Conservation (phyloP, 495 filamentous ascomycete genomes). For the Staphylotrichum tortipilum region DNA sequence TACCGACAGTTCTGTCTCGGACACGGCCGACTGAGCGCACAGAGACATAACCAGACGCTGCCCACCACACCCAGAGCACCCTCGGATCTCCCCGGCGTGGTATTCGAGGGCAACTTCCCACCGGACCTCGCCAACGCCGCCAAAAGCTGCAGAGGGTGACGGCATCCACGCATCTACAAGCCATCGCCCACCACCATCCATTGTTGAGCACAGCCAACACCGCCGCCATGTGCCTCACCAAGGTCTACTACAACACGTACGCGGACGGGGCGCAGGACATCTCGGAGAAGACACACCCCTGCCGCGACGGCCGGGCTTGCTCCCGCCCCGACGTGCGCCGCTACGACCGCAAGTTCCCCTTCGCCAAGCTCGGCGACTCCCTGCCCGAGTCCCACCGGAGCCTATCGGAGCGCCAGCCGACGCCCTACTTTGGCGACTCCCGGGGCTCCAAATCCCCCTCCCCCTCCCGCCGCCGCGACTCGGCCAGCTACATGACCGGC, state of each 20-base stretch:
- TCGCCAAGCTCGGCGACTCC: constrained; percentile 17
- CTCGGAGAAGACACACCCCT: constrained; percentile 23
- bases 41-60: constrained; percentile 7
- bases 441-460: constrained; percentile 35
- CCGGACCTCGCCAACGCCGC: no score
- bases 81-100: constrained; percentile 18
- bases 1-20: constrained; percentile 30
- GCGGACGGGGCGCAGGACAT: constrained; percentile 22
- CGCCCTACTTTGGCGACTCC: constrained; percentile 20
- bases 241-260: constrained; percentile 30
- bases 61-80: constrained; percentile 25
- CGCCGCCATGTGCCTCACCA: constrained; percentile 37
- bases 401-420: constrained; percentile 18
- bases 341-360: constrained; percentile 21
- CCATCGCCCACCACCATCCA: no score
- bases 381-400: constrained; percentile 15
- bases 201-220: constrained; percentile 13
- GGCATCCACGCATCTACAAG: no score
- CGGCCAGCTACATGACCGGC: constrained; percentile 28
- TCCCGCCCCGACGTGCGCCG: constrained; percentile 17
- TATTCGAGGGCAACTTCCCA: no score
- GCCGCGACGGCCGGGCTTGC: constrained; percentile 20
- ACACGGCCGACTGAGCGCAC: constrained; percentile 40
- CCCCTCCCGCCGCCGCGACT: constrained; percentile 26
- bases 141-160: no score